Base-by-base conservation (phyloP, 352 stramenopile species). In the Phytophthora syringae region DNA sequence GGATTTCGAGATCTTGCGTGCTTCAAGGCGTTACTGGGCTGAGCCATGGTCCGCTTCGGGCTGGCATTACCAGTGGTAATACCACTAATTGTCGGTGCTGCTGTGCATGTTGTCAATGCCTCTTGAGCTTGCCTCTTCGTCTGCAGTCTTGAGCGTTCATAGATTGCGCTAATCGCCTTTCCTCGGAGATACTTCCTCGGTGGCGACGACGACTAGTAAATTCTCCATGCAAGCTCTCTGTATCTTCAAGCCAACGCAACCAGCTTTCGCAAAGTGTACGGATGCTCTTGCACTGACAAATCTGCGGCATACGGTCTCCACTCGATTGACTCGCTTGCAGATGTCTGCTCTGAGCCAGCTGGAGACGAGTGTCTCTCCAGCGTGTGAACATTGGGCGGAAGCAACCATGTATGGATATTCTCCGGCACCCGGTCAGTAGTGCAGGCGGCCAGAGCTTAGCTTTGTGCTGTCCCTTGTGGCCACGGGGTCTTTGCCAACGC, bases 1-100 rank as follows among this genome's bases (percentile, higher is more conserved):
- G 47, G 61, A 70, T 70, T 70, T 70, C 54, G 39, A 37, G 54
- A 64, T 59, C 53, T 60, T 18, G 50, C 27, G n/a, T n/a, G n/a
- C n/a, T 32, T 32, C 27, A 32, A 9, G 27, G 9, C 9, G n/a
- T n/a, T n/a, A n/a, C n/a, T n/a, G n/a, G n/a, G n/a, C n/a, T n/a
- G n/a, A n/a, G n/a, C n/a, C n/a, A n/a, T n/a, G n/a, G n/a, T n/a
- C 32, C 32, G 32, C 37, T 43, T 43, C 37, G 37, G 2, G 37
- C 15, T 13, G 32, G 10, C 12, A 11, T 34, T 34, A n/a, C n/a
- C n/a, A n/a, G n/a, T n/a, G n/a, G n/a, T n/a, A n/a, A n/a, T n/a
- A n/a, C n/a, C 12, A 34, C 28, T 7, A 32, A 32, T 32, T 39
- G 32, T 16, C 2, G 7, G 32, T n/a, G 12, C 32, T n/a, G 32